These are phyloP conservation scores for Ustilago nuda DNA, from an alignment of 1,284 basidiomycete genomes.

Conservation along the genomic window DNA sequence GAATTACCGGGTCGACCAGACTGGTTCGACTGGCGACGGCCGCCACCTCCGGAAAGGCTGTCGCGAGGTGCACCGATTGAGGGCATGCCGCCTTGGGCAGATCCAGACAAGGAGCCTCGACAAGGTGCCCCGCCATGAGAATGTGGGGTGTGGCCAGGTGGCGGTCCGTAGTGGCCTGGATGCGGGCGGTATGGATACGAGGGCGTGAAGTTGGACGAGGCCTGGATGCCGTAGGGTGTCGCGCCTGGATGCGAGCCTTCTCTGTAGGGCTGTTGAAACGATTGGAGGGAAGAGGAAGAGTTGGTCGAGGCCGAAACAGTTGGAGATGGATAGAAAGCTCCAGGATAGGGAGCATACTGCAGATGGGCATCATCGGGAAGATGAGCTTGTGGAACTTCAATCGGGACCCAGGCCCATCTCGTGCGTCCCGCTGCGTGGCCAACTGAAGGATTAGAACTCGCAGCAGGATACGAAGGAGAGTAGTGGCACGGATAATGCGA, in stretches of 20 bases:
- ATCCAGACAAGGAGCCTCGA: conserved; percentile 16
- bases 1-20: conserved; percentile 12
- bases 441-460: conserved; percentile 23
- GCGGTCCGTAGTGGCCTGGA: conserved; percentile 19
- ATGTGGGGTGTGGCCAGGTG: conserved; percentile 20
- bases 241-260: conserved; percentile 11
- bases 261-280: conserved; percentile 23
- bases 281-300: conserved; percentile 18
- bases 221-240: conserved; percentile 17
- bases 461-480: conserved; percentile 27
- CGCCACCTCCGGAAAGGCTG: conserved; percentile 9
- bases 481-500: conserved; percentile 25
- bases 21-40: conserved; percentile 28
- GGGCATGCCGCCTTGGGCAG: conserved; percentile 1
- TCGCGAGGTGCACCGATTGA: conserved; percentile 10
- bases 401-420: conserved; percentile 53
- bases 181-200: conserved; percentile 25
- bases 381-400: conserved; percentile 45
- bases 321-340: conserved; percentile 20
- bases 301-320: conserved; percentile 14
- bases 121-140: conserved; percentile 8
- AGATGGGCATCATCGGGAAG: conserved; percentile 30
- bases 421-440: conserved; percentile 33
- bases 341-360: conserved; percentile 36
- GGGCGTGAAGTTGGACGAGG: conserved; percentile 17